Evolutionary conservation across 2,329 filamentous ascomycete species (phyloP).

Genomic region (Pezicula carpinea): DNA sequence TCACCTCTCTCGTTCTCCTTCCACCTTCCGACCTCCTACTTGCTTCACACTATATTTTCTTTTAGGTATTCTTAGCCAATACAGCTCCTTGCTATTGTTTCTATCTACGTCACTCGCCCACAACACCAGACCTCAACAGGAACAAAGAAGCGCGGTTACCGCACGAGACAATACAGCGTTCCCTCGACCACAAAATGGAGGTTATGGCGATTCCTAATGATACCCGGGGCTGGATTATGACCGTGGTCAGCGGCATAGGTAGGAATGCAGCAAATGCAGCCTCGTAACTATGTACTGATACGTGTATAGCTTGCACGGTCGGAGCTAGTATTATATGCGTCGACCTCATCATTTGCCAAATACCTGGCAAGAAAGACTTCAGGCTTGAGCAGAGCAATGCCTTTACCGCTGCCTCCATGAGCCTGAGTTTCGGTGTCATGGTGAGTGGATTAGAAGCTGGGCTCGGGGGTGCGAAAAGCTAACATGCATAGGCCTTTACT

Average conservation of each 20-base stretch:
- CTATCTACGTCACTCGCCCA: too few species aligned
- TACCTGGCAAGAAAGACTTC: slow-evolving; percentile 74
- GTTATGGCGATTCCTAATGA: slow-evolving; percentile 60
- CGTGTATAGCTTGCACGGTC: slow-evolving; percentile 52
- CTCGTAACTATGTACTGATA: not conserved
- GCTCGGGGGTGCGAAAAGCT: slow-evolving; percentile 1
- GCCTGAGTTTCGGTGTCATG: slow-evolving; percentile 95
- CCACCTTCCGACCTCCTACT: too few species aligned
- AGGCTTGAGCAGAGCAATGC: slow-evolving; percentile 83
- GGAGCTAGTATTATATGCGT: slow-evolving; percentile 84
- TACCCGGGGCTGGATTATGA: slow-evolving; percentile 90
- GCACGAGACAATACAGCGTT: too few species aligned
- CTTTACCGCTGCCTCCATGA: slow-evolving; percentile 84
- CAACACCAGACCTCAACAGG: too few species aligned
- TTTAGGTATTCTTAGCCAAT: too few species aligned
- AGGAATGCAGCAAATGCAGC: slow-evolving; percentile 24
- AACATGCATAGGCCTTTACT: slow-evolving; percentile 68
- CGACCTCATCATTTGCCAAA: slow-evolving; percentile 68
- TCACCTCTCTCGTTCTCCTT: not conserved
- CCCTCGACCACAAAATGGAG: slow-evolving; percentile 14
- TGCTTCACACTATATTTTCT: too few species aligned
- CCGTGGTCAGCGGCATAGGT: slow-evolving; percentile 72
- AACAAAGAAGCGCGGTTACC: not conserved
- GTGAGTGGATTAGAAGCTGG: slow-evolving; percentile 46
- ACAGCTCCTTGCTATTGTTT: too few species aligned